Evolutionary conservation across 164 flowering plant species (phyloP), one percentile per base, ranked within the genome.

Genomic region (Sextonia rubra): DNA sequence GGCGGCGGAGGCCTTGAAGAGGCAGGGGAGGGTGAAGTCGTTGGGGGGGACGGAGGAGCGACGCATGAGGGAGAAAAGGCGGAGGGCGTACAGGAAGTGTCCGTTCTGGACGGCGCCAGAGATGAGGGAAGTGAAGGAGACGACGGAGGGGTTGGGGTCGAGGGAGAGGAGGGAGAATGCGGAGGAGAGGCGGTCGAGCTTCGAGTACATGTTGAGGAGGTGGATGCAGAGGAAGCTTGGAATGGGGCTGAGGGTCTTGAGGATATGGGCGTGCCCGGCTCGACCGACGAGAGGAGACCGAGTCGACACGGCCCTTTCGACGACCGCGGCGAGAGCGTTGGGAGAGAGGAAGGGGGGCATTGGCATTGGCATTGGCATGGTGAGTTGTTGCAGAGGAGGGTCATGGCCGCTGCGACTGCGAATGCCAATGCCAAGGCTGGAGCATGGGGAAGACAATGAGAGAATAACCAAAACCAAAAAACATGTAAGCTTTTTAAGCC

Each of bases 1-100:
- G 8, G 82, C 75, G 11, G 81, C 83, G 2, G 87, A 80, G 12
- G 97, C 93, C 76, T 90, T 92, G 68, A 94, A 86, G 20, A 69
- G 77, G 71, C 94, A 89, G 12, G 97, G 98, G 75, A 92, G 84
- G 1, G 98, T 94, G 82, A 89, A 94, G 79, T 94, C 97, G 58
- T 94, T 94, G 69, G 98, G 97, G 0, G 2, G 68, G 22, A 92
- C 61, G 30, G 75, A 55, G 14, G 83, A 87, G 1, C 84, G 83
- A 63, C 79, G 88, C 98, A 94, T 94, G 47, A 37, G 17, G 22
- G 75, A 71, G 80, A 94, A 90, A 48, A 80, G 80, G 47, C 15
- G 30, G 49, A 94, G 85, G 61, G 97, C 89, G 24, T 82, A 66
- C 23, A 61, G 6, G 75, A 84, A 84, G 48, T 79, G 87, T 12